These are phyloP conservation scores for Solanum sejunctum DNA, from an alignment of 257 asterid genomes.

Conservation along the genomic window DNA sequence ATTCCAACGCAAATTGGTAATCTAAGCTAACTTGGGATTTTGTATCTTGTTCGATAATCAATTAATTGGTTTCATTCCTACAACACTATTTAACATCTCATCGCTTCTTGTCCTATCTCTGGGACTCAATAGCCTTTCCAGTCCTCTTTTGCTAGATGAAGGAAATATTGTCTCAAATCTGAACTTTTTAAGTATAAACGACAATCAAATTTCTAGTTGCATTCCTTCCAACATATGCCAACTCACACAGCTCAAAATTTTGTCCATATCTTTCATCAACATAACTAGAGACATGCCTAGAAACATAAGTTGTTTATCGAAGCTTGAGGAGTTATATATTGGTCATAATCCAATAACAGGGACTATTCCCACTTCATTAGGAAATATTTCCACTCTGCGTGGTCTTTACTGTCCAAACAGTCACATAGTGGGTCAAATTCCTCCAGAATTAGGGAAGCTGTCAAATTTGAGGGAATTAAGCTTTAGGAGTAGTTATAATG, in stretches of 20 bases:
- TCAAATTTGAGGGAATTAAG: background rate
- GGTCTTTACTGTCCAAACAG: background rate
- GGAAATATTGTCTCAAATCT: background rate
- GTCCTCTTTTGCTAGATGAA: background rate
- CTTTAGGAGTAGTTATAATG: background rate
- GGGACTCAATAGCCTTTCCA: background rate
- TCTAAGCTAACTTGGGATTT: background rate
- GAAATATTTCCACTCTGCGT: background rate
- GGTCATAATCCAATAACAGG: background rate
- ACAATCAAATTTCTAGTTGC: background rate
- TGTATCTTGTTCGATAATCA: background rate
- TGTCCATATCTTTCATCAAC: background rate
- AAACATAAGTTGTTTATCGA: background rate
- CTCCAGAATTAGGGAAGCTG: background rate
- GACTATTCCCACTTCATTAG: background rate
- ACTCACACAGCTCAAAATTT: background rate
- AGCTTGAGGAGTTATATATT: background rate
- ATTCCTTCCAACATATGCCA: background rate
- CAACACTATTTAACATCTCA: background rate
- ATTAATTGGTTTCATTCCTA: background rate
- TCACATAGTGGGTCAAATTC: background rate
- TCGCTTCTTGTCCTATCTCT: accelerated
- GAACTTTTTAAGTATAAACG: background rate
- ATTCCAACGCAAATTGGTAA: background rate
- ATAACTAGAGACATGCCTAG: background rate